These are phyloP conservation scores for Ehretia macrophylla DNA, from an alignment of 257 asterid species.

Conservation along the genomic window DNA sequence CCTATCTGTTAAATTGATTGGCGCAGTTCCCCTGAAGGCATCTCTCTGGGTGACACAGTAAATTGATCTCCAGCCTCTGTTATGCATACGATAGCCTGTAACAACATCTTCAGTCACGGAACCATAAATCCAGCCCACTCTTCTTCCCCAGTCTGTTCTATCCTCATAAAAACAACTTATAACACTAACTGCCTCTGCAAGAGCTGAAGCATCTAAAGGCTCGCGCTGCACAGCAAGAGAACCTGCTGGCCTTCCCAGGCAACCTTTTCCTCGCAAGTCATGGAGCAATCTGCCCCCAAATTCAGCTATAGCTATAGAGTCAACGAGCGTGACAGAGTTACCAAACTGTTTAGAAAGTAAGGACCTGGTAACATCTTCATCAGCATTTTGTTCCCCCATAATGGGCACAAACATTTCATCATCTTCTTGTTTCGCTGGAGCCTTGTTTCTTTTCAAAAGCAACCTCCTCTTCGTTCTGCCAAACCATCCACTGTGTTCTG, in stretches of 20 bases:
- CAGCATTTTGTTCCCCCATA: constrained; percentile 36
- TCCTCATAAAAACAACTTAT: constrained; percentile 85
- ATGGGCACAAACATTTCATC: constrained; percentile 60
- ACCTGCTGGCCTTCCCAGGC: constrained; percentile 72
- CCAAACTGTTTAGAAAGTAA: constrained; percentile 64
- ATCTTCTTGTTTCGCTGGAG: constrained; percentile 27
- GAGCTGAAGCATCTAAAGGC: constrained; percentile 76
- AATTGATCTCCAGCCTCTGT: constrained; percentile 84
- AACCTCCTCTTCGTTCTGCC: constrained; percentile 53
- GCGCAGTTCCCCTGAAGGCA: constrained; percentile 93
- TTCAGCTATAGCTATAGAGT: constrained; percentile 83
- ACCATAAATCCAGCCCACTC: constrained; percentile 95
- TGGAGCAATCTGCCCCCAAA: constrained; percentile 82
- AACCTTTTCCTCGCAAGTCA: constrained; percentile 72
- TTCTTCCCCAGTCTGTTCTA: constrained; percentile 82
- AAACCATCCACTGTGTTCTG: constrained; percentile 84
- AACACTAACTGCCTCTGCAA: constrained; percentile 81
- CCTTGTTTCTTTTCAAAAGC: constrained; percentile 43
- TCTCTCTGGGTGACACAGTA: constrained; percentile 81
- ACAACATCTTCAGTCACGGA: constrained; percentile 91
- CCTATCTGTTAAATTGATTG: constrained; percentile 85
- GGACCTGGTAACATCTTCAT: constrained; percentile 43
- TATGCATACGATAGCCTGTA: constrained; percentile 90
- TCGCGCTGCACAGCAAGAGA: constrained; percentile 82
- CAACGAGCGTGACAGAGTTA: constrained; percentile 54